These are phyloP conservation scores for Metrosideros polymorpha DNA, from an alignment of 441 rosid species.

Conservation along the genomic window DNA sequence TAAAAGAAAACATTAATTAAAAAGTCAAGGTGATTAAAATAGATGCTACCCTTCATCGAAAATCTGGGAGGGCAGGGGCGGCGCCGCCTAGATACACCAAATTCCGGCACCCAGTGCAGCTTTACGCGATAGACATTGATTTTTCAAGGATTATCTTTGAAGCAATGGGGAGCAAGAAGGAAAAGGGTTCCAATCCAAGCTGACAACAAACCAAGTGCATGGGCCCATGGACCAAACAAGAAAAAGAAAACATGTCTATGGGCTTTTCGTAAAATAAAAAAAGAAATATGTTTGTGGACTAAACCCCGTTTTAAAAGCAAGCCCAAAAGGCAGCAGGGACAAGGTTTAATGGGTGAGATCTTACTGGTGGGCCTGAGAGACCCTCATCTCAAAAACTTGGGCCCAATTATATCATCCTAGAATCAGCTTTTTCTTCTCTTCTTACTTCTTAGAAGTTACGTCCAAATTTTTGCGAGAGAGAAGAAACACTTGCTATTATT, in stretches of 20 bases:
- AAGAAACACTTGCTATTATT: not conserved
- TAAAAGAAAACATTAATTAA: not conserved
- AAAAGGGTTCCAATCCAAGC: not conserved
- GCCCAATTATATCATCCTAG: not conserved
- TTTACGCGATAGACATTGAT: not conserved
- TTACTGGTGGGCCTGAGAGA: not conserved
- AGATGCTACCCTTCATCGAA: not conserved
- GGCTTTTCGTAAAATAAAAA: not conserved
- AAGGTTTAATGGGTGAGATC: not conserved
- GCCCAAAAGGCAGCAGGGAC: not conserved
- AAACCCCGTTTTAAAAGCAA: not conserved
- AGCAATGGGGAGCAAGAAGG: not conserved
- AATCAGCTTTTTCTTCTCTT: not conserved
- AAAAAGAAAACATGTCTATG: not conserved
- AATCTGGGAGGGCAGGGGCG: not conserved
- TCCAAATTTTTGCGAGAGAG: not conserved
- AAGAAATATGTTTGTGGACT: not conserved
- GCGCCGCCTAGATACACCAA: not conserved
- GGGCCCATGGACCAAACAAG: not conserved
- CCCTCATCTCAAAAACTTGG: not conserved
- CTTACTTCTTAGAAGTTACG: not conserved
- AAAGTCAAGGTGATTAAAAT: not conserved
- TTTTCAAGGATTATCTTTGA: not conserved
- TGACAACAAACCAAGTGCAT: not conserved
- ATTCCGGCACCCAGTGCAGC: not conserved